Evolutionary conservation across 768 basidiomycete genomes (phyloP).

Genomic region (Lentinula guzmanii): DNA sequence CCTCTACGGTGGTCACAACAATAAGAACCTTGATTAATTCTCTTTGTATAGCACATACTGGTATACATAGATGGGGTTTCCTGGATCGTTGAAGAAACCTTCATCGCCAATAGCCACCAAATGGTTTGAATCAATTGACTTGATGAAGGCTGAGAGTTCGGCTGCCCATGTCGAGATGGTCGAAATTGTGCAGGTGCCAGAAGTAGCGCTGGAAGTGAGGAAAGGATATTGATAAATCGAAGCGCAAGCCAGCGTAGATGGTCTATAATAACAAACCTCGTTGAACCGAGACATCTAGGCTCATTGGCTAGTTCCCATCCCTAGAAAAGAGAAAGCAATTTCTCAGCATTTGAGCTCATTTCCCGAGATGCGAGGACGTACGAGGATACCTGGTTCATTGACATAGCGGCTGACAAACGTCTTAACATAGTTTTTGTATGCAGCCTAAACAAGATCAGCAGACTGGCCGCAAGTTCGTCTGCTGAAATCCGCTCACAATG

Average conservation of each 20-base stretch:
- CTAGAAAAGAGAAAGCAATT: not conserved
- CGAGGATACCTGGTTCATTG: constrained; percentile 54
- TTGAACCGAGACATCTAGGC: constrained; percentile 38
- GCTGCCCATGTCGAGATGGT: constrained; percentile 52
- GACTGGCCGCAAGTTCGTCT: not conserved
- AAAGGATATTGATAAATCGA: not conserved
- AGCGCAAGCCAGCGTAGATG: not conserved
- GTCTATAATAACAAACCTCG: constrained; percentile 24
- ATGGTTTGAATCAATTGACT: constrained; percentile 57
- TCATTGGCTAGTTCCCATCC: constrained; percentile 33
- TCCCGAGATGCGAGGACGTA: constrained; percentile 23
- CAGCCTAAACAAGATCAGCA: constrained; percentile 20
- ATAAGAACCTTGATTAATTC: no score
- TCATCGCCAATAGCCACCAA: constrained; percentile 61
- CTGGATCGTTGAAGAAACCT: constrained; percentile 50
- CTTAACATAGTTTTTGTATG: constrained; percentile 46
- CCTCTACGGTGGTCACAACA: constrained; percentile 26
- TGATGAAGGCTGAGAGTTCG: constrained; percentile 55
- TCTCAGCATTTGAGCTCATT: not conserved
- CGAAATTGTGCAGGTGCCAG: constrained; percentile 40
- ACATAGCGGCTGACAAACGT: constrained; percentile 42
- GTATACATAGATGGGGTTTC: constrained; percentile 48
- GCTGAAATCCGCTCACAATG: constrained; percentile 26
- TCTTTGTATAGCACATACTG: constrained; percentile 29
- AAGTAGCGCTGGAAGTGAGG: constrained; percentile 14